A percentile compares a stretch with the other conserved stretches of the same genome.
Conservation (phyloP, 257 asterid genomes). For the Solanum bulbocastanum region DNA sequence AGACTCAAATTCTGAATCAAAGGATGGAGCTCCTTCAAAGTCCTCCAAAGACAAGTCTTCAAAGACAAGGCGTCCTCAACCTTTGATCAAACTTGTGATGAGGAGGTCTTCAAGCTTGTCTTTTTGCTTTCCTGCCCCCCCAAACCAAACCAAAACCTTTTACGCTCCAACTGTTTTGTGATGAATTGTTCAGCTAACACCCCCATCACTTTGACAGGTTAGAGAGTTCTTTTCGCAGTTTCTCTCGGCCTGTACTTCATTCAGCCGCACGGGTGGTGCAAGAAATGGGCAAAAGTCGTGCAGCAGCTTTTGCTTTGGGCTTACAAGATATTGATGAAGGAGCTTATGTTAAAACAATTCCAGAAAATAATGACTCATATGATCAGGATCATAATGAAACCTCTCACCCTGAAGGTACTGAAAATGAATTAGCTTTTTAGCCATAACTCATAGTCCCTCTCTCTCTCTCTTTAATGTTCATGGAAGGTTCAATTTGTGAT, state of each 20-base stretch:
- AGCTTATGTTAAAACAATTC: constrained; percentile 51
- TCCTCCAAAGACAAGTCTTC: constrained; percentile 67
- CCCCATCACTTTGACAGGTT: constrained; percentile 35
- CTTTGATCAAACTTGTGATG: constrained; percentile 97
- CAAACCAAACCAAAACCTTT: not conserved
- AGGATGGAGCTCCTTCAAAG: constrained; percentile 55
- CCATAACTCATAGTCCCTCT: not conserved
- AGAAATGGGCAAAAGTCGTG: constrained; percentile 99
- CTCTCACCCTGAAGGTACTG: constrained; percentile 77
- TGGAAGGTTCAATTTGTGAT: not conserved
- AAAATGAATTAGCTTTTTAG: constrained; percentile 4
- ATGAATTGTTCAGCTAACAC: not conserved
- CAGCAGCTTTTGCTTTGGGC: constrained; percentile 96
- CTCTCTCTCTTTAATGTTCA: not conserved
- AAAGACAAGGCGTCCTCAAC: constrained; percentile 85
- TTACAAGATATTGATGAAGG: constrained; percentile 95
- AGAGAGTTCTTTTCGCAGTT: constrained; percentile 94
- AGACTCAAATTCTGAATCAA: constrained; percentile 56
- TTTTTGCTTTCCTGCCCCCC: not conserved
- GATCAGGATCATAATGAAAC: constrained; percentile 79
- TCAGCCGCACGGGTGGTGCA: constrained; percentile 98
- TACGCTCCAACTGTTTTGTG: not conserved
- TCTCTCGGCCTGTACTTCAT: constrained; percentile 93
- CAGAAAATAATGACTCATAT: constrained; percentile 56
- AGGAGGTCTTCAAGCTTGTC: constrained; percentile 51